A percentile compares a stretch with the other conserved stretches of the same genome.
phyloP scores from a whole-genome alignment of 1,284 basidiomycete genomes.

The Puccinia hordei region DNA sequence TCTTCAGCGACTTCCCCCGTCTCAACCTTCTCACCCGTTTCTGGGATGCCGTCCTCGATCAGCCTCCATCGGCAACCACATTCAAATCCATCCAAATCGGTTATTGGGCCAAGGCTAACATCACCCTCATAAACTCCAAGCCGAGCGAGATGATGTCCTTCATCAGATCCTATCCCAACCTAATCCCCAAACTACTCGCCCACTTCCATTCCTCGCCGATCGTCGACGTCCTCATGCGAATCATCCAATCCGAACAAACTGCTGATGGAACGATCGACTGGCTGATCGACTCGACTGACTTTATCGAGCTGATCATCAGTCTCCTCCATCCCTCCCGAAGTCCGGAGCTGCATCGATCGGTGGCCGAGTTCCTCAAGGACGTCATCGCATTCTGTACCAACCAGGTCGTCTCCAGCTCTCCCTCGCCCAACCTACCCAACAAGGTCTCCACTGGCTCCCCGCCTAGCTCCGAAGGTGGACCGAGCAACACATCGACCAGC shows the following conservation, averaged over 20 bases:
- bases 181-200: constrained; percentile 78
- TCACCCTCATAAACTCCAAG: constrained; percentile 51
- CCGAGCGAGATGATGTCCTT: constrained; percentile 80
- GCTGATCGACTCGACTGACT: constrained; percentile 67
- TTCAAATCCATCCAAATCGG: constrained; percentile 54
- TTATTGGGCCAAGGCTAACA: constrained; percentile 58
- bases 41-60: constrained; percentile 88
- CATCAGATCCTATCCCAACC: constrained; percentile 77
- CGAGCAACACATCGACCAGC: not conserved
- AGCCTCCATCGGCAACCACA: constrained; percentile 63
- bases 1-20: constrained; percentile 72
- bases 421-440: constrained; percentile 25
- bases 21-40: constrained; percentile 72
- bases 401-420: constrained; percentile 67
- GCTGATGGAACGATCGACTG: constrained; percentile 75
- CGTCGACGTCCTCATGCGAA: constrained; percentile 85
- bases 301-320: constrained; percentile 78
- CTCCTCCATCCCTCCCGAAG: constrained; percentile 78
- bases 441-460: constrained; percentile 51
- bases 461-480: constrained; percentile 3
- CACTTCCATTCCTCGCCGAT: constrained; percentile 89
- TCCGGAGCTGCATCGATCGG: constrained; percentile 79
- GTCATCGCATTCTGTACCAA: constrained; percentile 93
- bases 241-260: constrained; percentile 87
- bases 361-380: constrained; percentile 88